These are phyloP conservation scores for Rauvolfia tetraphylla DNA, from an alignment of 257 asterid genomes.

Conservation along the genomic window DNA sequence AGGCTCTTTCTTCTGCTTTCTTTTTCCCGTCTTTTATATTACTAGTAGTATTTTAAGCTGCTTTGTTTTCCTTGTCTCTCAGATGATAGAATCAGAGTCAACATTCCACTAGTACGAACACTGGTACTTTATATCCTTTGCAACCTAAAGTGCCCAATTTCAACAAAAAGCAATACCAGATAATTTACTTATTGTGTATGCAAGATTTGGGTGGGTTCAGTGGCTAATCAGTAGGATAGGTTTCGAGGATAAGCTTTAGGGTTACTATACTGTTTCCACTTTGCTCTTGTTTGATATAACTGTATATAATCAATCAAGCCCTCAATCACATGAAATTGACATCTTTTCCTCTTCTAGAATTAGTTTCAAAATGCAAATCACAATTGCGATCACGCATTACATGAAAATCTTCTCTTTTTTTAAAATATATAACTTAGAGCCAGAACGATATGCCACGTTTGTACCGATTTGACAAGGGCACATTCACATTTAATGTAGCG, in stretches of 20 bases:
- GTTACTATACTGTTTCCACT: neutral
- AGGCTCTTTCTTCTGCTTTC: too few relatives aligned
- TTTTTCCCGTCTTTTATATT: neutral
- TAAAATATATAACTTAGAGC: too few relatives aligned
- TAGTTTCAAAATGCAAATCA: too few relatives aligned
- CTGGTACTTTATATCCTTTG: slow-evolving; percentile 7
- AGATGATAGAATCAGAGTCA: neutral
- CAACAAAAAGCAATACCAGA: neutral
- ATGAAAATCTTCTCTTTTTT: too few relatives aligned
- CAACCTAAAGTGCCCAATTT: slow-evolving; percentile 12
- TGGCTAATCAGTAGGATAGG: neutral
- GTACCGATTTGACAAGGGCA: neutral
- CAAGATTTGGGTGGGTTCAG: neutral
- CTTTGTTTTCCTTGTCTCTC: neutral
- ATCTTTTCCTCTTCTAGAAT: too few relatives aligned
- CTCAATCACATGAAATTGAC: neutral
- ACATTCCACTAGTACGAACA: slow-evolving; percentile 15
- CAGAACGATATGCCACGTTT: too few relatives aligned
- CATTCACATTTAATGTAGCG: neutral
- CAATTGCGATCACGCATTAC: too few relatives aligned
- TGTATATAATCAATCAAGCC: neutral
- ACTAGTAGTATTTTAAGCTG: neutral
- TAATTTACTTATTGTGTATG: slow-evolving; percentile 12
- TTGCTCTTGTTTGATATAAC: neutral
- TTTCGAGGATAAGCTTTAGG: neutral